A percentile compares a stretch with the other conserved stretches of the same genome.
Conservation (phyloP, 1,284 basidiomycete species). For the Boletus putidus region DNA sequence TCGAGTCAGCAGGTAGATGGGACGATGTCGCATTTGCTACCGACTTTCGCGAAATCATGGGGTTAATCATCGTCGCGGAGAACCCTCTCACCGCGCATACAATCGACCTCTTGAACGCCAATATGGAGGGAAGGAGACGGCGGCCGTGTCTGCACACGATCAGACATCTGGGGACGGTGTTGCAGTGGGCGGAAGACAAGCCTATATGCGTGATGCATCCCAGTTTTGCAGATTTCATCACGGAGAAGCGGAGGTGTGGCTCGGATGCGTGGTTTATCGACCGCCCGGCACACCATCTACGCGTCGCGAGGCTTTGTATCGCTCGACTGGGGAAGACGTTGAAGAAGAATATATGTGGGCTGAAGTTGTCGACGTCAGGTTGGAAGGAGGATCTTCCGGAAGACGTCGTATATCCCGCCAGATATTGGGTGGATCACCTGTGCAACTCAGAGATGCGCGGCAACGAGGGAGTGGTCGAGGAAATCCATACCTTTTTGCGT, state of each 20-base stretch:
- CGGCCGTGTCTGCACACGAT: constrained; percentile 36
- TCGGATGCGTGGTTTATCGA: constrained; percentile 36
- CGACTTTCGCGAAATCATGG: constrained; percentile 40
- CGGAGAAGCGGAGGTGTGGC: constrained; percentile 31
- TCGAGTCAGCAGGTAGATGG: constrained; percentile 35
- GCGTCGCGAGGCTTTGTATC: constrained; percentile 32
- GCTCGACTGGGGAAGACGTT: constrained; percentile 19
- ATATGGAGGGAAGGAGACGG: constrained; percentile 14
- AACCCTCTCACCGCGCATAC: constrained; percentile 29
- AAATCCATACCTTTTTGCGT: constrained; percentile 25
- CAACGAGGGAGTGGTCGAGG: constrained; percentile 12
- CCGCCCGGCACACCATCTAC: constrained; percentile 23
- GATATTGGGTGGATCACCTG: constrained; percentile 35
- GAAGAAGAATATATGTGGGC: constrained; percentile 33
- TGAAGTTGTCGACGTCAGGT: constrained; percentile 23
- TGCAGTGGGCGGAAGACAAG: constrained; percentile 33
- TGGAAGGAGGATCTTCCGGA: constrained; percentile 27
- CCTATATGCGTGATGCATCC: constrained; percentile 39
- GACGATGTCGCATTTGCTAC: constrained; percentile 32
- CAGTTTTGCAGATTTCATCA: constrained; percentile 38
- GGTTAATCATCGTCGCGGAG: constrained; percentile 33
- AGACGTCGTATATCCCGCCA: constrained; percentile 29
- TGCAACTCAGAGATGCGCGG: constrained; percentile 17
- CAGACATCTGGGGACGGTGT: constrained; percentile 28
- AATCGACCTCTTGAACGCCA: constrained; percentile 33